Base-by-base conservation (phyloP, 345 rosid species). In the Sisymbrium altissimum region DNA sequence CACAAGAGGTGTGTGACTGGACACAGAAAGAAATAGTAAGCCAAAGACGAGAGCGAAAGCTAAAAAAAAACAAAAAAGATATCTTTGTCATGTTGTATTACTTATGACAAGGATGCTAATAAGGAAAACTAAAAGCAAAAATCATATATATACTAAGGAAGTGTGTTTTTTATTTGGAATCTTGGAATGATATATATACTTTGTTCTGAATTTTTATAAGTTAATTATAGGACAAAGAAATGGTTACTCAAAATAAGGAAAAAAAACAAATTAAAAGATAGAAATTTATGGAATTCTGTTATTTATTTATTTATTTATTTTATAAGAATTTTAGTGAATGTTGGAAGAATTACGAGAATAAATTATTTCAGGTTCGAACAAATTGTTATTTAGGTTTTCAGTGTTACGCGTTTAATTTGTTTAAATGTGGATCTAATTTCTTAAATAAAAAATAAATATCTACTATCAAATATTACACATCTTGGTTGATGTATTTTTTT, bases 1-100 rank as follows among this genome's bases (percentile, higher is more conserved):
- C n/a, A n/a, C n/a, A n/a, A n/a, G n/a, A n/a, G n/a, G n/a, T n/a
- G 18, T 36, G 1, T 43, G 65, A 17, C 77, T 12, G n/a, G 57
- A 73, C 45, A 55, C 71, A 3, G 57, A 11, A 73, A 73, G 39
- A 49, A 44, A 73, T 57, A 64, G n/a, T 54, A 49, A 73, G 12
- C 57, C 30, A 35, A 73, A 30, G 19, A 12, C 10, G 27, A 73
- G 57, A 73, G 35, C 18, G 49, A 33, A 55, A 50, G 77, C 58
- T 55, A n/a, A 65, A 55, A 55, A 57, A 73, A 35, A 55, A 56
- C 41, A 73, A 65, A 32, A 44, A 41, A 73, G 71, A 73, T 49
- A 65, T 23, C 45, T 41, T 73, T 25, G 78, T 59, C 78, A 73
- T 73, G 57, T 44, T 65, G 66, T 35, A 73, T 33, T 64, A 38